Percentiles rank a stretch among this genome's conserved stretches.
Conservation (phyloP, 495 filamentous ascomycete species). For the Chaetomium tenue region DNA sequence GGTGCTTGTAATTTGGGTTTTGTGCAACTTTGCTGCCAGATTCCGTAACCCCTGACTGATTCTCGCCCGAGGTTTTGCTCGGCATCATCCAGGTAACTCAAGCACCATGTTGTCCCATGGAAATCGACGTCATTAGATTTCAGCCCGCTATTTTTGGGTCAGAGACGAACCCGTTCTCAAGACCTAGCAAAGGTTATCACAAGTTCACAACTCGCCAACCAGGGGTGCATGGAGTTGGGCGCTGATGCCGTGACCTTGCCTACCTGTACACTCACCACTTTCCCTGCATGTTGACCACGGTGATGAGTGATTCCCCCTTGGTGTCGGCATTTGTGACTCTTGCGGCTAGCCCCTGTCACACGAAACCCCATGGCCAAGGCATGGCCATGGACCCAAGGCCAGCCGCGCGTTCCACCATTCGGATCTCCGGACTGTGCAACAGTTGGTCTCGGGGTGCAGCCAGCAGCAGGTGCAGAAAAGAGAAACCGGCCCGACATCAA, state of each 20-base stretch:
- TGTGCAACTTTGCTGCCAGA: neutral
- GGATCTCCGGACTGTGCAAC: constrained; percentile 1
- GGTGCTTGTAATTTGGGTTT: neutral
- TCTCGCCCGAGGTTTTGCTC: neutral
- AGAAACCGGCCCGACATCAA: neutral
- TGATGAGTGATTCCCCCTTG: neutral
- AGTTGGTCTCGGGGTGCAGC: neutral
- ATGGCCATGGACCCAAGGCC: neutral
- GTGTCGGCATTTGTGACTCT: neutral
- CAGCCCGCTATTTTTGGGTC: neutral
- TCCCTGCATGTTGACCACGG: neutral
- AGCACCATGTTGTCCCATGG: neutral
- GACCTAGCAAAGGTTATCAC: neutral
- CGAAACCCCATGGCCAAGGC: neutral
- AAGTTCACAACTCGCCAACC: neutral
- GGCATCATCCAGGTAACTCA: neutral
- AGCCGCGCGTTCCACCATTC: neutral
- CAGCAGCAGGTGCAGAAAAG: neutral
- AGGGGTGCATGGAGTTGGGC: neutral
- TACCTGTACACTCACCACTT: too few relatives aligned
- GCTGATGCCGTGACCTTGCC: too few relatives aligned
- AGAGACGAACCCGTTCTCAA: neutral
- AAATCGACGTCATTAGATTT: neutral
- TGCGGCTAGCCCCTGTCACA: neutral
- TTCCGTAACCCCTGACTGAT: neutral